A percentile compares a stretch with the other conserved stretches of the same genome.
phyloP scores from a whole-genome alignment of 768 basidiomycete species.

The Dioszegia aurantiaca region DNA sequence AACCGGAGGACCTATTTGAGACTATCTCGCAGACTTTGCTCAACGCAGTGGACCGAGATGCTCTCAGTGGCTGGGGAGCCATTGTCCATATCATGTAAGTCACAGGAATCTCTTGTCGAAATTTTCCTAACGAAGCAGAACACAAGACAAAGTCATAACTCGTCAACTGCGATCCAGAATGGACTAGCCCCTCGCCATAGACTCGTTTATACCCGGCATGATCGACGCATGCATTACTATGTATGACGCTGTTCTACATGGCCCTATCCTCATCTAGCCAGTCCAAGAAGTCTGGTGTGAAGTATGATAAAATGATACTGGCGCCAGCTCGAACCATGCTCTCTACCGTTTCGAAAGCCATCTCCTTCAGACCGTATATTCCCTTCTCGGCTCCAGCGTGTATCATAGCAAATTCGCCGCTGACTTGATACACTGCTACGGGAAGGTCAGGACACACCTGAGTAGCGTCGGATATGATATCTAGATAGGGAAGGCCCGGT shows the following conservation, averaged over 20 bases:
- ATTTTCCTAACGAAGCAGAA: constrained; percentile 40
- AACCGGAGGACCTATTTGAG: constrained; percentile 94
- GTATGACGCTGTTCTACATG: not conserved
- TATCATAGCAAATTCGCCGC: constrained; percentile 96
- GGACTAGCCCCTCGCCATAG: no score
- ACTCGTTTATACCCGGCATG: no score
- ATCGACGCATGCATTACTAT: no score
- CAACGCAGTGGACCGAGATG: constrained; percentile 93
- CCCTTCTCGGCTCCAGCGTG: constrained; percentile 89
- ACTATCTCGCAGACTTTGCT: constrained; percentile 94
- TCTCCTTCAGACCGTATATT: constrained; percentile 82
- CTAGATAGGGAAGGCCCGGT: constrained; percentile 91
- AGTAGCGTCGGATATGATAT: constrained; percentile 86
- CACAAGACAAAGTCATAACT: constrained; percentile 64
- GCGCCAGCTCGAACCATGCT: constrained; percentile 90
- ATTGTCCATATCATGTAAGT: constrained; percentile 91
- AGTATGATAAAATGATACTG: constrained; percentile 87
- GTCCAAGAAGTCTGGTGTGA: constrained; percentile 92
- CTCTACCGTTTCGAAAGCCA: constrained; percentile 92
- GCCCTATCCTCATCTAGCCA: constrained; percentile 48
- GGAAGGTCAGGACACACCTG: constrained; percentile 79
- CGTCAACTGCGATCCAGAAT: constrained; percentile 85
- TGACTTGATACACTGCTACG: constrained; percentile 89
- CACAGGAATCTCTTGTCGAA: not conserved
- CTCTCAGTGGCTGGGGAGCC: constrained; percentile 94